Base-by-base conservation (phyloP, 495 filamentous ascomycete genomes). In the Viridothelium virens region DNA sequence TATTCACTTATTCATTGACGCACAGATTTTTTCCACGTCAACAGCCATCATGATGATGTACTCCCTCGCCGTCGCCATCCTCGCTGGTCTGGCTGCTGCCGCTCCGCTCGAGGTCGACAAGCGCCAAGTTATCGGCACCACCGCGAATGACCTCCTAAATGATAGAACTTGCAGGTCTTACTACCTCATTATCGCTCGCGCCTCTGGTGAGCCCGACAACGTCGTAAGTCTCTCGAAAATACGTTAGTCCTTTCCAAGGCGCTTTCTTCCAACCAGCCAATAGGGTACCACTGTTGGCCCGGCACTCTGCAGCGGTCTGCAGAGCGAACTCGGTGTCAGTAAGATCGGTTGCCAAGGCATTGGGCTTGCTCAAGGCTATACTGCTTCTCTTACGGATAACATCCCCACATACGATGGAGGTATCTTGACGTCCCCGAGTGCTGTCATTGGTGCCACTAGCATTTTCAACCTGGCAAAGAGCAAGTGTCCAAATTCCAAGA, bases 281-380 rank as follows among this genome's bases (percentile, higher is more conserved):
- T 53, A 53, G 48, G 48, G 48, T 1, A 14, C 48, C 48, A 53
- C 48, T 16, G 48, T 53, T 53, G 48, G 48, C 48, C 48, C 48
- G 48, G 48, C 48, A 1, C 48, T 62, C 38, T 62, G 59, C 59
- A 41, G 38, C 59, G 59, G 59, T 41, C 59, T 62, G 2, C 33
- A 62, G 59, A 37, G 59, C 31, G 59, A 1, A 25, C 38, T 38
- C 38, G 59, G 59, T 62, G 33, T 41, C 33, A 2, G 59, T 37
- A 37, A 62, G 33, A 41, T 62, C 33, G 59, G 34, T 41, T 62
- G 59, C 59, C 59, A 62, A 41, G 59, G 59, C 59, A 41, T 62
- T 62, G 59, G 59, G 38, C 10, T 12, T 62, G 33, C 59, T 37
- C 48, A 53, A 53, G 48, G 48, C 48, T 62, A 62, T 2, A 62